phyloP scores from a whole-genome alignment of 768 basidiomycete species.

The Scleroderma bovista region DNA sequence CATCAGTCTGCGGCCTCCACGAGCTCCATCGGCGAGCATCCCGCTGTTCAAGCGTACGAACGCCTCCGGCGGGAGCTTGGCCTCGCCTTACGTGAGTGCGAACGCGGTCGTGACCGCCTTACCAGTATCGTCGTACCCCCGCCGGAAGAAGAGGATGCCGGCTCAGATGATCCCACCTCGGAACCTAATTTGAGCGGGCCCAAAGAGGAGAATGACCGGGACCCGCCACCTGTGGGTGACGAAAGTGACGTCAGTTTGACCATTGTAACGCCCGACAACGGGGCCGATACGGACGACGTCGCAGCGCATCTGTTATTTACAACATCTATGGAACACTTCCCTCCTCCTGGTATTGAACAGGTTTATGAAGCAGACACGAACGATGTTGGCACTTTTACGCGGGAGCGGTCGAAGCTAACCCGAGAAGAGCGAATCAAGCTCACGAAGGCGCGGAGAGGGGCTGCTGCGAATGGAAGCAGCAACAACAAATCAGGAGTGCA shows the following conservation, averaged over 20 bases:
- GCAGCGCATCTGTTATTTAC: constrained; percentile 49
- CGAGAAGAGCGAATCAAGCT: constrained; percentile 71
- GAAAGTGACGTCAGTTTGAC: constrained; percentile 5
- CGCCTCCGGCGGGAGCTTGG: constrained; percentile 72
- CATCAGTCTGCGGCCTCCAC: constrained; percentile 16
- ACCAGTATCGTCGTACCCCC: constrained; percentile 51
- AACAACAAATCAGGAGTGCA: constrained; percentile 20
- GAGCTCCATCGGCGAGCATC: constrained; percentile 28
- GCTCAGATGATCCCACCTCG: constrained; percentile 9
- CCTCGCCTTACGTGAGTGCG: constrained; percentile 73
- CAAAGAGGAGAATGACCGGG: not conserved
- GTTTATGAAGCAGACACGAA: constrained; percentile 71
- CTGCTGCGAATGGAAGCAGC: constrained; percentile 16
- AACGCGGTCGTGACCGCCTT: constrained; percentile 66
- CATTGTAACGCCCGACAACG: constrained; percentile 18
- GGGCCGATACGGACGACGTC: constrained; percentile 44
- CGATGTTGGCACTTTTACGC: constrained; percentile 31
- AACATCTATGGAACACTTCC: constrained; percentile 49
- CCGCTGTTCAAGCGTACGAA: constrained; percentile 68
- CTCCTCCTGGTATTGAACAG: constrained; percentile 67
- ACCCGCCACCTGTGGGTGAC: not conserved
- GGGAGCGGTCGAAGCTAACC: constrained; percentile 61
- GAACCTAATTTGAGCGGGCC: not conserved
- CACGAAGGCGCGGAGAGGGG: constrained; percentile 50
- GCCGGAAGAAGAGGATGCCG: constrained; percentile 37